These are phyloP conservation scores for Thalassiosira oceanica DNA, from an alignment of 352 stramenopile species.

Conservation along the genomic window DNA sequence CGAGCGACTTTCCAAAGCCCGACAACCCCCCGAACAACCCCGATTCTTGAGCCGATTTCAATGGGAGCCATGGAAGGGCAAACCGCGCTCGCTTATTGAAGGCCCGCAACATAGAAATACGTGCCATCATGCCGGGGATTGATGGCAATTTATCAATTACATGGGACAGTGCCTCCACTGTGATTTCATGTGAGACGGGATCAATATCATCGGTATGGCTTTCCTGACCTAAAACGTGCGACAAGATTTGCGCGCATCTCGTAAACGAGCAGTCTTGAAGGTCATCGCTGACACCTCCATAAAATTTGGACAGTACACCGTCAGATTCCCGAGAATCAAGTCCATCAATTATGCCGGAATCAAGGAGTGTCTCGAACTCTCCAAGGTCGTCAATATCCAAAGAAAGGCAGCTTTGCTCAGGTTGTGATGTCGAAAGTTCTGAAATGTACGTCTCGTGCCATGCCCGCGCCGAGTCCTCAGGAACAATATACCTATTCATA, in stretches of 20 bases:
- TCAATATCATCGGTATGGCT: conserved; percentile 23
- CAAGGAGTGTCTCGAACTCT: conserved; percentile 55
- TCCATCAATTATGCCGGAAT: conserved; percentile 44
- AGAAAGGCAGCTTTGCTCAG: conserved; percentile 5
- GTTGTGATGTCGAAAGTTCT: conserved; percentile 6
- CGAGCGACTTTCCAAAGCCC: conserved; percentile 71
- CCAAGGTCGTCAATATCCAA: conserved; percentile 55
- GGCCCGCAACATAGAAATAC: conserved; percentile 86
- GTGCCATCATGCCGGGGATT: conserved; percentile 83
- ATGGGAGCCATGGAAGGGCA: conserved; percentile 71
- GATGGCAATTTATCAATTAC: conserved; percentile 46
- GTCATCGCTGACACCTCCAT: conserved; percentile 46
- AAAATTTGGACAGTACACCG: conserved; percentile 45
- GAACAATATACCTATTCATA: conserved; percentile 33
- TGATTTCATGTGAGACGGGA: conserved; percentile 41
- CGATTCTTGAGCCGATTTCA: conserved; percentile 76
- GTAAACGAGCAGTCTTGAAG: conserved; percentile 35
- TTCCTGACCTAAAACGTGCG: conserved; percentile 18
- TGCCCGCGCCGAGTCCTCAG: conserved; percentile 65
- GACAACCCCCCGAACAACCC: conserved; percentile 72
- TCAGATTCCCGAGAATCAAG: conserved; percentile 63
- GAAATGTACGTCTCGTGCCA: conserved; percentile 62
- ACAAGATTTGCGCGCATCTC: conserved; percentile 44
- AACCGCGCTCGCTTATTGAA: conserved; percentile 67
- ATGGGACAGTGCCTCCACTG: conserved; percentile 33